Evolutionary conservation across 2,329 filamentous ascomycete species (phyloP).

Genomic region (Arachnomyces sp.): DNA sequence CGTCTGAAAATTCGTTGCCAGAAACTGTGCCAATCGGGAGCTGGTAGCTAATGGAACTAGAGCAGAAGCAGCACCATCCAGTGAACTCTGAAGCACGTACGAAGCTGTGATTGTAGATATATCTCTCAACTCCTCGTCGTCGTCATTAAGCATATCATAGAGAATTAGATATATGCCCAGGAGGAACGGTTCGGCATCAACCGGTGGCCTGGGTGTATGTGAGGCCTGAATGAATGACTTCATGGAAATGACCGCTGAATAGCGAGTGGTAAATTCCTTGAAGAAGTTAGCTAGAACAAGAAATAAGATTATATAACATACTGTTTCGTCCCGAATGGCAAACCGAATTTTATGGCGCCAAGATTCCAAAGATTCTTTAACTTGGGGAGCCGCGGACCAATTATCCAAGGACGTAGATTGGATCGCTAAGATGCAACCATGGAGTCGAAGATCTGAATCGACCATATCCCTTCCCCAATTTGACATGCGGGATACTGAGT

Average conservation of each 20-base stretch:
- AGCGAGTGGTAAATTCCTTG: slow-evolving; percentile 33
- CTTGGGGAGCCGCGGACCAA: too few relatives aligned
- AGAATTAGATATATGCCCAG: slow-evolving; percentile 57
- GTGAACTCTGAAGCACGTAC: slow-evolving; percentile 19
- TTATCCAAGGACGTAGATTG: slow-evolving; percentile 9
- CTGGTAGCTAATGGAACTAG: slow-evolving; percentile 45
- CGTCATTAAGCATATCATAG: slow-evolving; percentile 75
- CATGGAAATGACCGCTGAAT: slow-evolving; percentile 30
- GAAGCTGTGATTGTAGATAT: slow-evolving; percentile 44
- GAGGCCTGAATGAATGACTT: slow-evolving; percentile 38
- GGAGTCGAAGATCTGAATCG: slow-evolving; percentile 30
- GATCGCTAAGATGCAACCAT: slow-evolving; percentile 30
- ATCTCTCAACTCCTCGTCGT: slow-evolving; percentile 81
- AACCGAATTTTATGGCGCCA: slow-evolving; percentile 30
- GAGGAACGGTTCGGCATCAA: slow-evolving; percentile 25
- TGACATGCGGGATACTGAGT: slow-evolving; percentile 13
- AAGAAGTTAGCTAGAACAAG: slow-evolving; percentile 5
- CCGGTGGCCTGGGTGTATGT: slow-evolving; percentile 14
- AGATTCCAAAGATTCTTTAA: slow-evolving; percentile 10
- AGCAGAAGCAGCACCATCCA: slow-evolving; percentile 24
- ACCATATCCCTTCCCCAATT: slow-evolving; percentile 30
- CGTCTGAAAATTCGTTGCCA: slow-evolving; percentile 26
- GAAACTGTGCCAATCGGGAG: slow-evolving; percentile 30
- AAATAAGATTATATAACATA: slow-evolving; percentile 16
- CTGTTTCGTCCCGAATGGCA: slow-evolving; percentile 35